Evolutionary conservation across 768 basidiomycete genomes (phyloP).

Genomic region (Russula foetens): DNA sequence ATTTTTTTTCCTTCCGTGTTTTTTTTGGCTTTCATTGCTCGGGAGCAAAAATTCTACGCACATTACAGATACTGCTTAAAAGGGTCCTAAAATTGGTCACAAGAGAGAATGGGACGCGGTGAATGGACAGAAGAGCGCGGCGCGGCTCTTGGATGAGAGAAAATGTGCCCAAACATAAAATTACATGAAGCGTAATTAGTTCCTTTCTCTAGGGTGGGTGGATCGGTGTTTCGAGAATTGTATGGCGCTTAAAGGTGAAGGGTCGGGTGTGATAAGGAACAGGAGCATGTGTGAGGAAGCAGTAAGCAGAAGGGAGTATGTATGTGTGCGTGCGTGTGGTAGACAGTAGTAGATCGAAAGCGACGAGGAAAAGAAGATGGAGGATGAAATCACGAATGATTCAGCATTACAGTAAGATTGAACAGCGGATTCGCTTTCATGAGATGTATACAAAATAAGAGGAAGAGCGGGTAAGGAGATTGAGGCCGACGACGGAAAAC

Average conservation of each 20-base stretch:
- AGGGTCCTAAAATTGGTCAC: neutral
- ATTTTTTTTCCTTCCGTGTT: neutral
- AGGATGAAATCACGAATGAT: conserved; percentile 1
- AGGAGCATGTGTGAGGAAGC: neutral
- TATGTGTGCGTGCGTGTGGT: too few relatives aligned
- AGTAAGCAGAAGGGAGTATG: neutral
- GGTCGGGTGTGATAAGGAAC: too few relatives aligned
- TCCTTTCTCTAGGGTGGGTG: neutral
- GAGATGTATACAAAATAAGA: conserved; percentile 1
- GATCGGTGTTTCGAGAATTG: neutral
- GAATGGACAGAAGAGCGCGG: neutral
- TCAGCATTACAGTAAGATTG: conserved; percentile 13
- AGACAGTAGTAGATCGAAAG: neutral
- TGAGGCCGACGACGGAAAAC: neutral
- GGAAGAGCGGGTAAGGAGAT: neutral
- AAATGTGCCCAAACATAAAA: neutral
- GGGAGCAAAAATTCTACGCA: neutral
- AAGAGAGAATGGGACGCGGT: neutral
- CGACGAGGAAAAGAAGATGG: too few relatives aligned
- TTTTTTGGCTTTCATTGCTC: neutral
- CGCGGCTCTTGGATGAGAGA: too few relatives aligned
- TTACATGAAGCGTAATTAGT: conserved; percentile 10
- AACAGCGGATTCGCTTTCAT: neutral
- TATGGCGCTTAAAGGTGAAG: neutral
- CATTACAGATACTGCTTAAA: neutral